Evolutionary conservation across 1,139 yeast genomes (phyloP), one percentile per base, ranked within the genome.

Genomic region (Yamadazyma friedrichii): DNA sequence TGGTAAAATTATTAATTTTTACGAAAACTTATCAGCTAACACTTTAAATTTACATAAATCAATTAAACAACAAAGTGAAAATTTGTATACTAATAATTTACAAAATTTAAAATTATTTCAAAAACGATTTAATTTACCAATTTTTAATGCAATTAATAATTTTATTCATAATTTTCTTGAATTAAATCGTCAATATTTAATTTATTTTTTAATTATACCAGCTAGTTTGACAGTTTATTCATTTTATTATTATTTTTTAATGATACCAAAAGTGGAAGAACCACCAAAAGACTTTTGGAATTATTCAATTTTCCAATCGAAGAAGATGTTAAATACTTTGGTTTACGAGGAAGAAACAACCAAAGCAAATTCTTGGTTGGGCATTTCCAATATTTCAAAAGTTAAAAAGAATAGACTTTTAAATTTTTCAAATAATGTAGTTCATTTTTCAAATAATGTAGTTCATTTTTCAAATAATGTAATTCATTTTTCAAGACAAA

Each of bases 31-130:
- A 28, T 46, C 62, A n/a, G 9, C 36, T 6, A 49, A 44, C 17
- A 45, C 52, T 22, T 16, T 35, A 10, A 43, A 41, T 16, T 47
- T 61, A 27, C 62, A 62, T 46, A 53, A 58, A 32, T 52, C 62
- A 1, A 59, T 62, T 40, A 62, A 59, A 41, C 55, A 54, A 35
- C 55, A 47, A 34, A 60, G 65, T 15, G 55, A 51, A 35, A 49
- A 55, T 15, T 51, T 63, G 38, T 61, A 60, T 42, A 48, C 56
- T 9, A 28, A 17, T 38, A 44, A 35, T 31, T 44, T 39, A 27
- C 35, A 15, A 15, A 20, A 41, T 17, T 31, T 31, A 29, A 34
- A 36, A 22, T 11, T 33, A 25, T 17, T 31, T 31, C 11, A 38
- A 26, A 24, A 33, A 16, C 17, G 11, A 12, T 31, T 36, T 28